These are phyloP conservation scores for Aspergillus mulundensis DNA, from an alignment of 495 filamentous ascomycete genomes.

Conservation along the genomic window DNA sequence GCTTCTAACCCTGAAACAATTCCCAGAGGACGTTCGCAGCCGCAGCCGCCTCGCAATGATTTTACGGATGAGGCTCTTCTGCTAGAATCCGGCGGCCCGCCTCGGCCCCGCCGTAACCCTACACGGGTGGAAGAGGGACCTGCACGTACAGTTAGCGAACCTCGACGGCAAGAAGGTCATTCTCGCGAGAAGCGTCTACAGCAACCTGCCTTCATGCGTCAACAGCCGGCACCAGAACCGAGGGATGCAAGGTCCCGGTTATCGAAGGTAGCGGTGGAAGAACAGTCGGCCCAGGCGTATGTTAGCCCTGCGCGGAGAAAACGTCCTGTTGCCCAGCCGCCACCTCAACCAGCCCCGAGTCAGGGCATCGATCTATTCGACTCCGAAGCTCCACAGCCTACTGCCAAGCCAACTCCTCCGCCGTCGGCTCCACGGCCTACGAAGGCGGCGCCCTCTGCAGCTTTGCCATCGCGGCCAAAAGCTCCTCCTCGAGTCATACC, in stretches of 20 bases:
- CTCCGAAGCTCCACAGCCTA: slow-evolving; percentile 34
- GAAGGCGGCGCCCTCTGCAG: slow-evolving; percentile 20
- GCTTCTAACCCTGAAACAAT: slow-evolving; percentile 36
- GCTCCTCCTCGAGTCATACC: slow-evolving; percentile 64
- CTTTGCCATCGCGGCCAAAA: slow-evolving; percentile 45
- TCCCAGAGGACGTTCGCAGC: slow-evolving; percentile 18
- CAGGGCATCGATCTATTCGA: slow-evolving; percentile 58
- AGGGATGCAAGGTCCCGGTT: slow-evolving; percentile 58
- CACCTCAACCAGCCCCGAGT: slow-evolving; percentile 29
- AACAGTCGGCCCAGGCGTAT: slow-evolving; percentile 80
- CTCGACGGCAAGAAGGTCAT: slow-evolving; percentile 45
- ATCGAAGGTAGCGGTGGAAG: slow-evolving; percentile 68
- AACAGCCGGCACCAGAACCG: slow-evolving; percentile 33
- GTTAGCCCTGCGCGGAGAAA: slow-evolving; percentile 82
- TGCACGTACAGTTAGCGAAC: slow-evolving; percentile 20
- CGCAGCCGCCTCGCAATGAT: slow-evolving; percentile 25
- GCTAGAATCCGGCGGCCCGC: slow-evolving; percentile 61
- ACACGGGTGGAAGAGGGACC: slow-evolving; percentile 21
- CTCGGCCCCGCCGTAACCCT: slow-evolving; percentile 31
- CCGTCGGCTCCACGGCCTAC: slow-evolving; percentile 28
- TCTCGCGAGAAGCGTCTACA: slow-evolving; percentile 23
- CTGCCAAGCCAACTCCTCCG: slow-evolving; percentile 25
- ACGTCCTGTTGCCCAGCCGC: slow-evolving; percentile 50
- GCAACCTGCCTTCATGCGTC: slow-evolving; percentile 36
- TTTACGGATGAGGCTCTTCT: slow-evolving; percentile 88